Base-by-base conservation (phyloP, 371 early-diverging fungal genomes). In the Apophysomyces sp. region DNA sequence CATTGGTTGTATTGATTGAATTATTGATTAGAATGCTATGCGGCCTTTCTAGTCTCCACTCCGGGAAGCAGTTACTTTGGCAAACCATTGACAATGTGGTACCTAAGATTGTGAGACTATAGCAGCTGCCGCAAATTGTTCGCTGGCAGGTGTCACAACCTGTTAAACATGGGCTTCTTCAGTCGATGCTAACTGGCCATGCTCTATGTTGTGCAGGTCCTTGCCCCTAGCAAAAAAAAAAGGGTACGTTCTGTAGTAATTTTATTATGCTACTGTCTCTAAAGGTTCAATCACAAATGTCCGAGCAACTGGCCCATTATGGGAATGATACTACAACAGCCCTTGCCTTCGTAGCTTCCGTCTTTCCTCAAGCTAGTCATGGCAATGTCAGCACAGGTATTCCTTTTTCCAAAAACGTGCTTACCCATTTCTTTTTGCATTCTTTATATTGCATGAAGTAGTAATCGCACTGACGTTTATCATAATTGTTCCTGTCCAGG, bases 381-480 rank as follows among this genome's bases (percentile, higher is more conserved):
- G 18, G 44, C 32, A 40, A n/a, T 8, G 18, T 29, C 15, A 27
- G 26, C 41, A 49, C 26, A 21, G 12, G 13, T 57, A 9, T 36
- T 15, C 4, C 55, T 40, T 15, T 0, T 12, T 40, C n/a, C 30
- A 0, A 13, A 31, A 16, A 29, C n/a, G 18, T 13, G 52, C 34
- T 65, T 80, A 79, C 86, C 89, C 89, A 89, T 77, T 84, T 79
- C 75, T 84, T 85, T 62, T 89, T 89, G 65, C 89, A 89, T 64
- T 89, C 89, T 34, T 75, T 67, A 57, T 87, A 89, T 39, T 84
- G 82, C 62, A 83, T 71, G 59, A 87, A 87, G 61, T 71, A 86
- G 32, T 76, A 77, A 39, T 82, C 79, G 69, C 89, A 89, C 18
- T 78, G 71, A 16, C 61, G 54, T 62, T 85, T 87, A 62, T 87